phyloP scores from a whole-genome alignment of 768 basidiomycete genomes.

The Tulasnella sp. region DNA sequence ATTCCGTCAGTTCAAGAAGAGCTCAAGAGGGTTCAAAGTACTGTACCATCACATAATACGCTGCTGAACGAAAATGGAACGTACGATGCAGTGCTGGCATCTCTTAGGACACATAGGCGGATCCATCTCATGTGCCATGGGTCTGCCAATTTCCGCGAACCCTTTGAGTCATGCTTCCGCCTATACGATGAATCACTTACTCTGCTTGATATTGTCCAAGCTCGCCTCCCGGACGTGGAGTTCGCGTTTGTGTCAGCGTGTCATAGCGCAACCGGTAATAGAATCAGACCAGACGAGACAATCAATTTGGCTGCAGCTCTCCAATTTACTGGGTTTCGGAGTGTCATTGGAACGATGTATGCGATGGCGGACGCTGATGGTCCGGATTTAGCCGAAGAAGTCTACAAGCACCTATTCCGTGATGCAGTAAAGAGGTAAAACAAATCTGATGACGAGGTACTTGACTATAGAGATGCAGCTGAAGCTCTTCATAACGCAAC shows the following conservation, averaged over 20 bases:
- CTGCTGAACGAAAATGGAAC: neutral
- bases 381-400: neutral
- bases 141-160: neutral
- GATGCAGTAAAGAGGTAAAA: neutral
- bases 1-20: neutral
- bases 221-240: neutral
- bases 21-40: neutral
- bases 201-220: neutral
- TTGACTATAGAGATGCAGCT: neutral
- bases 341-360: slow-evolving; percentile 1
- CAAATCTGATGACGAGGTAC: too few relatives aligned
- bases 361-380: slow-evolving; percentile 12
- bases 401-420: slow-evolving; percentile 1
- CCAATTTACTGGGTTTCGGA: neutral
- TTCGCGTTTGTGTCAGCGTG: neutral
- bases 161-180: neutral
- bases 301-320: neutral
- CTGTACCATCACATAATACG: neutral
- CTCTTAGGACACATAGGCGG: neutral
- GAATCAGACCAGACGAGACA: neutral
- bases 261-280: neutral
- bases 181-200: neutral
- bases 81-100: neutral
- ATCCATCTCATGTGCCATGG: neutral
- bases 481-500: neutral